These are phyloP conservation scores for Boletus edulis DNA, from an alignment of 768 basidiomycete species.

Conservation along the genomic window DNA sequence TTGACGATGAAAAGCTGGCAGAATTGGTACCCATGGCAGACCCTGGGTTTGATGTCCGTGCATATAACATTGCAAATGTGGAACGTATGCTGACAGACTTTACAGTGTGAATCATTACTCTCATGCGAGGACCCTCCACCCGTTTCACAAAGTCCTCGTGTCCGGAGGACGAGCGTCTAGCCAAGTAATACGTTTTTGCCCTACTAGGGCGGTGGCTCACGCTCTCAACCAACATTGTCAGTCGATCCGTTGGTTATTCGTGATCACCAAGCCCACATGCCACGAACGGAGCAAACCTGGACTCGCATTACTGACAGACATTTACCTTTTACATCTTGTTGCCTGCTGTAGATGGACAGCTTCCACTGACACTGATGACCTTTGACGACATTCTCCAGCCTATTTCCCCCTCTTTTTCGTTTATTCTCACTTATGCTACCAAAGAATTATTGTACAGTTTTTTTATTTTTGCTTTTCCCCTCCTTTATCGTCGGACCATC, in stretches of 20 bases:
- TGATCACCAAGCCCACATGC: conserved; percentile 63
- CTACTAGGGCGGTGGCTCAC: no score
- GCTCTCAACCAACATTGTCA: conserved; percentile 35
- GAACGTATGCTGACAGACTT: conserved; percentile 19
- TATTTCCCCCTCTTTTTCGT: conserved; percentile 11
- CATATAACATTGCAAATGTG: conserved; percentile 12
- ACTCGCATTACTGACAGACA: conserved; percentile 12
- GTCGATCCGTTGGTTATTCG: no score
- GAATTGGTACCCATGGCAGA: conserved; percentile 89
- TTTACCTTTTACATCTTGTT: conserved; percentile 14
- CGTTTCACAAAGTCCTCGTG: conserved; percentile 66
- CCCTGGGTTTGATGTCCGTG: conserved; percentile 69
- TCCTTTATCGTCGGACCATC: not conserved
- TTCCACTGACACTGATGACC: conserved; percentile 25
- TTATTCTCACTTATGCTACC: conserved; percentile 10
- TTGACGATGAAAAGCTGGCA: conserved; percentile 60
- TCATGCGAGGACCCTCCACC: conserved; percentile 64
- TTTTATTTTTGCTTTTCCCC: conserved; percentile 1
- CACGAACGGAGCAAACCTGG: conserved; percentile 23
- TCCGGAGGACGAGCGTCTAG: conserved; percentile 91
- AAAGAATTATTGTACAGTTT: conserved; percentile 15
- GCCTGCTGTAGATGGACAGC: conserved; percentile 24
- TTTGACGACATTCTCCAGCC: conserved; percentile 27
- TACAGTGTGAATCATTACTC: conserved; percentile 66
- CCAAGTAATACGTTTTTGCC: conserved; percentile 76